Percentiles rank a stretch among this genome's conserved stretches.
These are phyloP conservation scores for Orbilia ellipsospora DNA, from an alignment of 2,329 filamentous ascomycete species.

Conservation along the genomic window DNA sequence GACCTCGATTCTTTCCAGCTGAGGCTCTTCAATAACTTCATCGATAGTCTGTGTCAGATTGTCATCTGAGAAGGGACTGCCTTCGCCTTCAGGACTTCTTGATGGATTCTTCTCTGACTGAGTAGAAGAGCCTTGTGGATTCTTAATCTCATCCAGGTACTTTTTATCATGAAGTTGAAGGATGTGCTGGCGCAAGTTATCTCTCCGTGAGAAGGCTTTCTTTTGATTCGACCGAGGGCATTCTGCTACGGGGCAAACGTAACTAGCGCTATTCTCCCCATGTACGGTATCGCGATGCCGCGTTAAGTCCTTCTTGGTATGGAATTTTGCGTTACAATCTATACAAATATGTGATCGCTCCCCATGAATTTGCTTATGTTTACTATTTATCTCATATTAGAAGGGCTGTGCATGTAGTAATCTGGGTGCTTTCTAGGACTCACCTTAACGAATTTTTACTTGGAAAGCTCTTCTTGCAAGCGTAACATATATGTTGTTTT, in stretches of 20 bases:
- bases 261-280: slow-evolving; percentile 34
- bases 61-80: slow-evolving; percentile 41
- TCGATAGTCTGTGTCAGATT: slow-evolving; percentile 28
- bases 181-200: slow-evolving; percentile 49
- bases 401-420: neutral
- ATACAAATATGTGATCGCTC: slow-evolving; percentile 45
- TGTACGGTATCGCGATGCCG: slow-evolving; percentile 50
- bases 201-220: slow-evolving; percentile 40
- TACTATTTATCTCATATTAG: slow-evolving; percentile 14
- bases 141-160: slow-evolving; percentile 38
- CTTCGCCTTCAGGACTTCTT: slow-evolving; percentile 36
- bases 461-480: slow-evolving; percentile 48
- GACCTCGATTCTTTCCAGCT: slow-evolving; percentile 37
- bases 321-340: slow-evolving; percentile 50
- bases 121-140: slow-evolving; percentile 18
- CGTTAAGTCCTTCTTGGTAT: slow-evolving; percentile 51
- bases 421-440: neutral
- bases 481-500: slow-evolving; percentile 47
- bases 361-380: slow-evolving; percentile 52
- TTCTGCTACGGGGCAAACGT: slow-evolving; percentile 44
- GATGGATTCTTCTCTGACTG: slow-evolving; percentile 43
- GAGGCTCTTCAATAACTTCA: slow-evolving; percentile 37
- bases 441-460: slow-evolving; percentile 43
- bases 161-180: slow-evolving; percentile 48
- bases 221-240: slow-evolving; percentile 42